Percentiles rank a stretch among this genome's conserved stretches.
Conservation (phyloP, 202 grass and related monocot species). For the Sporobolus alterniflorus region DNA sequence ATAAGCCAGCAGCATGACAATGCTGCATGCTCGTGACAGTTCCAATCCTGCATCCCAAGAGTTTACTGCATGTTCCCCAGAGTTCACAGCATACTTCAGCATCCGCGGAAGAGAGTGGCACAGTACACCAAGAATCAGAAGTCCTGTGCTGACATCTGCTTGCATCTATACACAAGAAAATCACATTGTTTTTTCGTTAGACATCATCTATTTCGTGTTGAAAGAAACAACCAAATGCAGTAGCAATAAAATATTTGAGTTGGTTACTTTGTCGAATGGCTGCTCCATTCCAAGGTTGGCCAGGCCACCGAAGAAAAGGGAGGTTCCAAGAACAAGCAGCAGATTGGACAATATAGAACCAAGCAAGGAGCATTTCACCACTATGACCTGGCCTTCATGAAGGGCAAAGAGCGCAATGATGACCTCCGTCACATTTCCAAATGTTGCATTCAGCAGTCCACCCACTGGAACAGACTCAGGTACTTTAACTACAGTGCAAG, state of each 20-base stretch:
- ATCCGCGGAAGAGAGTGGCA: constrained; percentile 75
- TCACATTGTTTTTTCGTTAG: not conserved
- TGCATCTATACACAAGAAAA: constrained; percentile 53
- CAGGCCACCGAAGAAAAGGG: constrained; percentile 78
- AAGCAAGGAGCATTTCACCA: constrained; percentile 89
- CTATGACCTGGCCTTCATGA: constrained; percentile 57
- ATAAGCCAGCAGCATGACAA: constrained; percentile 91
- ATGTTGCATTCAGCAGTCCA: constrained; percentile 89
- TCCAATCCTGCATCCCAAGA: constrained; percentile 36
- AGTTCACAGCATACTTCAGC: constrained; percentile 58
- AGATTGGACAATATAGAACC: constrained; percentile 91
- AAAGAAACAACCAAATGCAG: not conserved
- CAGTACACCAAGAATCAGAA: constrained; percentile 73
- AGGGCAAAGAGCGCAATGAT: constrained; percentile 87
- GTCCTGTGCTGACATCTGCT: constrained; percentile 76
- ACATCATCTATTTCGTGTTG: not conserved
- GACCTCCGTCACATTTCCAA: constrained; percentile 84
- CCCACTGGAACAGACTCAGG: constrained; percentile 56
- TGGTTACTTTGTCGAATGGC: constrained; percentile 58
- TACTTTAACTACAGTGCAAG: not conserved
- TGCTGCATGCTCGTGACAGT: constrained; percentile 77
- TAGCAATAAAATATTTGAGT: not conserved
- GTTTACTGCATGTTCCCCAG: not conserved
- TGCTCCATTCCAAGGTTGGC: constrained; percentile 72
- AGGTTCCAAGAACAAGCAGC: constrained; percentile 86